phyloP scores from a whole-genome alignment of 179 eudicot species.

The Spergularia azorica region DNA sequence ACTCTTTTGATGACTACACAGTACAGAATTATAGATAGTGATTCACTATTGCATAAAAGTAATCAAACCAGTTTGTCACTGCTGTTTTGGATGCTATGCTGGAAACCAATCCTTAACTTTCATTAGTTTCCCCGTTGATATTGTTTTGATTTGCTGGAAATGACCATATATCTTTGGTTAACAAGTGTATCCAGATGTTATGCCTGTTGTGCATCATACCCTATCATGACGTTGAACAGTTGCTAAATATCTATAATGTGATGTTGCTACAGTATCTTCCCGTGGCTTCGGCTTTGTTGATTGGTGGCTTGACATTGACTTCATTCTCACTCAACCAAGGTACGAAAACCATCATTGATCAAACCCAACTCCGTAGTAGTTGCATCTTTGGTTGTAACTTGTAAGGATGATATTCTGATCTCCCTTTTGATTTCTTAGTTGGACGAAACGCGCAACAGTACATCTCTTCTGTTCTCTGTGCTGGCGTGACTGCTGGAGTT shows the following conservation, averaged over 20 bases:
- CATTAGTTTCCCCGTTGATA: no score
- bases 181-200: neutral
- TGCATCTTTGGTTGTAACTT: no score
- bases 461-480: constrained; percentile 70
- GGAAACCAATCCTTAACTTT: neutral
- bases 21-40: neutral
- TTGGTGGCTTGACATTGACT: constrained; percentile 79
- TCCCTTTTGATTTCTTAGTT: constrained; percentile 34
- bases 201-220: neutral
- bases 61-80: neutral
- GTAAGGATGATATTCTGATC: neutral
- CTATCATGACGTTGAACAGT: neutral
- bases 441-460: constrained; percentile 64
- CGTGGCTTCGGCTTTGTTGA: constrained; percentile 72
- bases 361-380: neutral
- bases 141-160: no score
- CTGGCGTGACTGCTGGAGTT: constrained; percentile 77
- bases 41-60: neutral
- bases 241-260: neutral
- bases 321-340: constrained; percentile 79
- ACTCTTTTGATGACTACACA: neutral
- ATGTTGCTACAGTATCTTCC: constrained; percentile 73
- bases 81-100: neutral
- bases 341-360: constrained; percentile 17
- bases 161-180: neutral